phyloP scores from a whole-genome alignment of 2,329 filamentous ascomycete genomes.

The Fusarium oligoseptatum region DNA sequence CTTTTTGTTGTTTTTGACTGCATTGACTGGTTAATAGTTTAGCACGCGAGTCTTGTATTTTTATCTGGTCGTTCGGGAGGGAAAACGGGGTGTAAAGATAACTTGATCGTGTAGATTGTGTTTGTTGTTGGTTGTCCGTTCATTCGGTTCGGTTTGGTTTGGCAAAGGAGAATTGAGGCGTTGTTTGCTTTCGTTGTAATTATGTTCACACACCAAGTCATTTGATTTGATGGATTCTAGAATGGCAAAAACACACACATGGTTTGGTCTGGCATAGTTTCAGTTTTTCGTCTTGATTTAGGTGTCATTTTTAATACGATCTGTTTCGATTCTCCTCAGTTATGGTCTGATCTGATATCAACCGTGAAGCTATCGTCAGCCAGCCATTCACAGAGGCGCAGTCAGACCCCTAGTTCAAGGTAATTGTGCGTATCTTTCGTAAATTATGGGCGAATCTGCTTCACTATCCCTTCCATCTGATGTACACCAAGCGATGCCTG shows the following conservation, averaged over 20 bases:
- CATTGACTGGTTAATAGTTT: slow-evolving; percentile 13
- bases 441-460: slow-evolving; percentile 43
- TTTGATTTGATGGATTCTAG: slow-evolving; percentile 9
- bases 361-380: neutral
- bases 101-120: slow-evolving; percentile 24
- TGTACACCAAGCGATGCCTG: slow-evolving; percentile 40
- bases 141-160: neutral
- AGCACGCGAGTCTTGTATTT: slow-evolving; percentile 18
- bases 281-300: neutral
- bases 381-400: neutral
- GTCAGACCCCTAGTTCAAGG: neutral
- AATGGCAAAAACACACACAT: slow-evolving; percentile 27
- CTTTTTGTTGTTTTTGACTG: slow-evolving; percentile 2
- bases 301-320: neutral
- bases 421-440: slow-evolving; percentile 51
- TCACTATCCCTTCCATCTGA: slow-evolving; percentile 34
- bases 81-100: slow-evolving; percentile 15
- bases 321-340: neutral
- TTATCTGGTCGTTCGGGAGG: slow-evolving; percentile 23
- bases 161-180: slow-evolving; percentile 5
- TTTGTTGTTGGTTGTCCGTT: slow-evolving; percentile 13
- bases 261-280: slow-evolving; percentile 6
- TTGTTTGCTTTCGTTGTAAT: slow-evolving; percentile 17
- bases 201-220: slow-evolving; percentile 9
- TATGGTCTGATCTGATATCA: neutral